Evolutionary conservation across 352 stramenopile species (phyloP).

Genomic region (Globisporangium radiosum): DNA sequence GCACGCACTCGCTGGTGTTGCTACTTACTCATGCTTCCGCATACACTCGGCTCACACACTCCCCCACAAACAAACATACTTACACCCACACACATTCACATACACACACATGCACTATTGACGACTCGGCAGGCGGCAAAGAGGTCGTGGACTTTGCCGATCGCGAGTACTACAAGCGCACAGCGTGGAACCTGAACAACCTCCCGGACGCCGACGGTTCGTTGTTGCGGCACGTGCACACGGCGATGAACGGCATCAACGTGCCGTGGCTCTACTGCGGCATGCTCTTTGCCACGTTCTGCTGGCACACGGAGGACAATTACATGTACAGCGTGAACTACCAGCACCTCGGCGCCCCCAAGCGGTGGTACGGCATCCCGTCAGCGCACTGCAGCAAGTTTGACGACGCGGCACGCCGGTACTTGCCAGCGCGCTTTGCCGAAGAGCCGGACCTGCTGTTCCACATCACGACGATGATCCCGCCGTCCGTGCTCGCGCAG

Average conservation of each 20-base stretch:
- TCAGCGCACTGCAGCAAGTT: constrained; percentile 48
- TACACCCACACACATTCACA: too few species aligned
- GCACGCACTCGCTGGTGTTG: not conserved
- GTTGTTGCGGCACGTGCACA: constrained; percentile 91
- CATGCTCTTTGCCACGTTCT: constrained; percentile 97
- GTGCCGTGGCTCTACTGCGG: constrained; percentile 98
- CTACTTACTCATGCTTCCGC: too few species aligned
- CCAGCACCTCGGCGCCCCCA: constrained; percentile 93
- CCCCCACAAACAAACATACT: too few species aligned
- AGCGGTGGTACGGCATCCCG: constrained; percentile 93
- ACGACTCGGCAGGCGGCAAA: constrained; percentile 20
- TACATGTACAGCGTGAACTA: constrained; percentile 99
- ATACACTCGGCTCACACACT: too few species aligned
- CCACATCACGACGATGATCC: constrained; percentile 71
- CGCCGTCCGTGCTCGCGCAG: constrained; percentile 37
- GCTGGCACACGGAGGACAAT: constrained; percentile 99
- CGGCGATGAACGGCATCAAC: constrained; percentile 96
- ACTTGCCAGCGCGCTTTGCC: constrained; percentile 52
- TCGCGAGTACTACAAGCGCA: constrained; percentile 68
- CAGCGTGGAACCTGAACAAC: constrained; percentile 98
- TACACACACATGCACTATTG: too few species aligned
- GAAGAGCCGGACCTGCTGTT: constrained; percentile 62
- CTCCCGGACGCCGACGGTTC: constrained; percentile 90
- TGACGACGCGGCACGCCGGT: constrained; percentile 37
- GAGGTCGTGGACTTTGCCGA: constrained; percentile 44